phyloP scores from a whole-genome alignment of 2,329 filamentous ascomycete genomes.

The Colletotrichum chlorophyti region DNA sequence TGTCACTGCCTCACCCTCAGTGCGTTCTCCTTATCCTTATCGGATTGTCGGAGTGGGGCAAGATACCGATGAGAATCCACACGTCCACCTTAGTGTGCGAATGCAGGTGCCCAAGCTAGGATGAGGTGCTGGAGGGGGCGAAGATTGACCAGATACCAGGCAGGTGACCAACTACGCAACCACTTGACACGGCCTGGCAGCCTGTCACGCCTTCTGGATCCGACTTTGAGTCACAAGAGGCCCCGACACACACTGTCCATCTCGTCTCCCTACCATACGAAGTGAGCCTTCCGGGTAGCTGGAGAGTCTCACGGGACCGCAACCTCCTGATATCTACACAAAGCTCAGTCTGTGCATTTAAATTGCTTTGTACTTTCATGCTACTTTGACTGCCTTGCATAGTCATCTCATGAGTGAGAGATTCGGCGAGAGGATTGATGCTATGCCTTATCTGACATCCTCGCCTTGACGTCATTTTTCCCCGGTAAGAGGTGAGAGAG shows the following conservation, averaged over 20 bases:
- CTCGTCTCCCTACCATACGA: background rate
- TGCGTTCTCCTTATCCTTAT: slow-evolving; percentile 23
- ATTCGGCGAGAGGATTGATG: too few species aligned
- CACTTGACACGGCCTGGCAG: slow-evolving; percentile 24
- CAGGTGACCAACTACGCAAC: slow-evolving; percentile 23
- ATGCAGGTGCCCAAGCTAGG: slow-evolving; percentile 20
- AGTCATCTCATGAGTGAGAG: background rate
- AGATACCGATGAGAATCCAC: slow-evolving; percentile 19
- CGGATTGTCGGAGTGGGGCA: slow-evolving; percentile 27
- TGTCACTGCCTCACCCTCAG: background rate
- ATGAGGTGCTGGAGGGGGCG: slow-evolving; percentile 7
- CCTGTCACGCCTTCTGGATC: slow-evolving; percentile 18
- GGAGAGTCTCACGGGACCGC: slow-evolving; percentile 19
- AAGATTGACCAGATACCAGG: slow-evolving; percentile 3
- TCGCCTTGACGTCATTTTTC: slow-evolving; percentile 22
- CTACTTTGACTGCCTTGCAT: slow-evolving; percentile 24
- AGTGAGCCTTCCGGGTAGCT: too few species aligned
- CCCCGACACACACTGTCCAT: slow-evolving; percentile 17
- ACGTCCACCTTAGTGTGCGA: slow-evolving; percentile 6
- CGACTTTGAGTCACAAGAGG: slow-evolving; percentile 25
- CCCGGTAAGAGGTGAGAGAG: slow-evolving; percentile 21
- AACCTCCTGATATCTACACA: slow-evolving; percentile 23
- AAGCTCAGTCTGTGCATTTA: slow-evolving; percentile 18
- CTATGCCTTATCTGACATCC: slow-evolving; percentile 13
- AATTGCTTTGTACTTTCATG: slow-evolving; percentile 4